Conservation (phyloP, 139 green algal genomes). For the Chlorella sp. region DNA sequence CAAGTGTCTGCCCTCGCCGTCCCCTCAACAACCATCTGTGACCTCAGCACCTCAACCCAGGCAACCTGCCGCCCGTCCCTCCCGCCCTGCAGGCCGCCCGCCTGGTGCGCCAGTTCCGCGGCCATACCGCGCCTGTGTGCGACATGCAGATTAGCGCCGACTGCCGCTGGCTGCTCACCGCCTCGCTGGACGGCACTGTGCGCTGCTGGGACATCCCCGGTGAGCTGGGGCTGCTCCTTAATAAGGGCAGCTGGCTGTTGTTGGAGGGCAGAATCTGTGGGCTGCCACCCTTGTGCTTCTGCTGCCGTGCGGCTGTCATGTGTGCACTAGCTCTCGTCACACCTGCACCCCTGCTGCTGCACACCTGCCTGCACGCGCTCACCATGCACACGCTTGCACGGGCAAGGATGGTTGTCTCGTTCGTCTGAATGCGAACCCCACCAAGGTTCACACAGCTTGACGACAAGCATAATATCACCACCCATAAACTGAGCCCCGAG, state of each 20-base stretch:
- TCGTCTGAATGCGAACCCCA: conserved; percentile 52
- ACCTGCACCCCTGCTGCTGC: not conserved
- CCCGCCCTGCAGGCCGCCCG: conserved; percentile 44
- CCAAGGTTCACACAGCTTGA: conserved; percentile 52
- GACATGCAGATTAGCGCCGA: conserved; percentile 79
- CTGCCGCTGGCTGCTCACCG: conserved; percentile 90
- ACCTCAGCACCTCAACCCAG: too few species aligned
- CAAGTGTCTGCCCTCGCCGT: too few species aligned
- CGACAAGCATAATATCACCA: conserved; percentile 59
- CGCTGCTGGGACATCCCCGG: conserved; percentile 93
- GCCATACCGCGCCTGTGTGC: conserved; percentile 87
- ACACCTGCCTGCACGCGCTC: not conserved
- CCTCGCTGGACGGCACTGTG: conserved; percentile 89
- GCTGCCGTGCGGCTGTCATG: too few species aligned
- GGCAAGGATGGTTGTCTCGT: conserved; percentile 58
- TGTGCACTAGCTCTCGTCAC: too few species aligned
- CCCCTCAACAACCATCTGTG: too few species aligned
- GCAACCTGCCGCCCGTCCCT: not conserved
- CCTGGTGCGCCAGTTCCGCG: conserved; percentile 87
- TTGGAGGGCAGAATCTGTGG: too few species aligned
- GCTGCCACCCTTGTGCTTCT: too few species aligned
- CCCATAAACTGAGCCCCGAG: conserved; percentile 55
- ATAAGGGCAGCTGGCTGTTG: too few species aligned
- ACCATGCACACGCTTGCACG: not conserved
- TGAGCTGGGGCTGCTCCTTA: conserved; percentile 6